phyloP scores from a whole-genome alignment of 257 asterid genomes.

The Gardenia jasminoides region DNA sequence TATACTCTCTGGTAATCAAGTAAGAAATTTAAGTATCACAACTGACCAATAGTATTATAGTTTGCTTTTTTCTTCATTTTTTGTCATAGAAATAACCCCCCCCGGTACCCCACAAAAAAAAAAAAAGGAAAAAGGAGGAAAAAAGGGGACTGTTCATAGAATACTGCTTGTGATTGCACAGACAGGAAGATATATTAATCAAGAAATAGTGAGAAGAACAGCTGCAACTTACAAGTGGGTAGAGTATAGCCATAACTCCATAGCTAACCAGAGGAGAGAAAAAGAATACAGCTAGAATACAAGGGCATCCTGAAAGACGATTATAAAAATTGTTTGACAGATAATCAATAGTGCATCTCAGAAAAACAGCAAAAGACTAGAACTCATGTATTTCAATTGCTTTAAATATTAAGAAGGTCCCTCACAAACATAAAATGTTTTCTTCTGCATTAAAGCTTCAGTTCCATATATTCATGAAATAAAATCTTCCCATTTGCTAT shows the following conservation, averaged over 20 bases:
- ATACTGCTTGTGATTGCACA: neutral
- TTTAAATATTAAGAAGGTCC: neutral
- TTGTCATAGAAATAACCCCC: neutral
- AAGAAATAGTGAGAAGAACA: slow-evolving; percentile 1
- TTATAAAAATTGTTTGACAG: slow-evolving; percentile 9
- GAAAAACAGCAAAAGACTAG: neutral
- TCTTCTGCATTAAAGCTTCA: neutral
- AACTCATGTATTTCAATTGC: neutral
- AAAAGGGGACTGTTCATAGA: neutral
- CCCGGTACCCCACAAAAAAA: neutral
- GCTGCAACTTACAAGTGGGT: slow-evolving; percentile 64
- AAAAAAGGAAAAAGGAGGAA: neutral
- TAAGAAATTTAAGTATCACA: neutral
- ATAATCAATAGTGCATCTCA: neutral
- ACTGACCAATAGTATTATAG: neutral
- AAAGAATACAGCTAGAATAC: slow-evolving; percentile 69
- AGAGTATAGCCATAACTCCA: slow-evolving; percentile 89
- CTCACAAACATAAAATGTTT: neutral
- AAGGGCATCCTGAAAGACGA: slow-evolving; percentile 71
- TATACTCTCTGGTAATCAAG: neutral
- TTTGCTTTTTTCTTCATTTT: neutral
- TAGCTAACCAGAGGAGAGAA: slow-evolving; percentile 91
- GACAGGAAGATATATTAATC: neutral
- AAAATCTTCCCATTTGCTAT: neutral
- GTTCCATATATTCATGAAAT: neutral